Evolutionary conservation across 2,329 filamentous ascomycete species (phyloP).

Genomic region (Calonectria honghensis): DNA sequence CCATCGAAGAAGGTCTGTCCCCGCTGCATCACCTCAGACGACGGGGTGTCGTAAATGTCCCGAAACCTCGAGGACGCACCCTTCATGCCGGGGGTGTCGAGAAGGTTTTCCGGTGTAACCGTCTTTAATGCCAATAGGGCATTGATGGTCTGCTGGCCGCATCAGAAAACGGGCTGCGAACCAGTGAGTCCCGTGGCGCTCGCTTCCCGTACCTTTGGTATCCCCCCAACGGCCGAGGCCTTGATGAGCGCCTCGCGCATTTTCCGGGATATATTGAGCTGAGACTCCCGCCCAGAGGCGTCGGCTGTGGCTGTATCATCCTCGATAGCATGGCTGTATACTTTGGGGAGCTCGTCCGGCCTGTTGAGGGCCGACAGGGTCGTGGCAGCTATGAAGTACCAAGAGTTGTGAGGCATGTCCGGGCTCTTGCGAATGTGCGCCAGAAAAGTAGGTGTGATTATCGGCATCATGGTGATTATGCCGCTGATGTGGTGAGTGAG

Average conservation of each 20-base stretch:
- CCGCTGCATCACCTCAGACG: slow-evolving; percentile 44
- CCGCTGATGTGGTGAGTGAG: neutral
- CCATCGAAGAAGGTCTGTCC: slow-evolving; percentile 51
- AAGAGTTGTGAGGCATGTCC: slow-evolving; percentile 51
- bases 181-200: neutral
- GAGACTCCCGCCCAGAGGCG: slow-evolving; percentile 39
- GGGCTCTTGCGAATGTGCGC: slow-evolving; percentile 49
- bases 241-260: slow-evolving; percentile 53
- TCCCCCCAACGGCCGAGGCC: slow-evolving; percentile 52
- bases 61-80: slow-evolving; percentile 38
- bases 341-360: slow-evolving; percentile 49
- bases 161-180: slow-evolving; percentile 34
- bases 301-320: slow-evolving; percentile 21
- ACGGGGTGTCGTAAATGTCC: slow-evolving; percentile 47
- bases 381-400: slow-evolving; percentile 54
- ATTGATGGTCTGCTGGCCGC: slow-evolving; percentile 49
- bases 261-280: slow-evolving; percentile 47
- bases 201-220: slow-evolving; percentile 49
- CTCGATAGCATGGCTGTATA: slow-evolving; percentile 44
- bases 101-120: slow-evolving; percentile 50
- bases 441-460: slow-evolving; percentile 51
- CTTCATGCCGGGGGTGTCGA: slow-evolving; percentile 40
- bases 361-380: slow-evolving; percentile 52
- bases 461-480: slow-evolving; percentile 44
- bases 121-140: slow-evolving; percentile 50